Percentiles rank a stretch among this genome's conserved stretches.
These are phyloP conservation scores for Cordyceps sp. DNA, from an alignment of 2,329 filamentous ascomycete genomes.

Conservation along the genomic window DNA sequence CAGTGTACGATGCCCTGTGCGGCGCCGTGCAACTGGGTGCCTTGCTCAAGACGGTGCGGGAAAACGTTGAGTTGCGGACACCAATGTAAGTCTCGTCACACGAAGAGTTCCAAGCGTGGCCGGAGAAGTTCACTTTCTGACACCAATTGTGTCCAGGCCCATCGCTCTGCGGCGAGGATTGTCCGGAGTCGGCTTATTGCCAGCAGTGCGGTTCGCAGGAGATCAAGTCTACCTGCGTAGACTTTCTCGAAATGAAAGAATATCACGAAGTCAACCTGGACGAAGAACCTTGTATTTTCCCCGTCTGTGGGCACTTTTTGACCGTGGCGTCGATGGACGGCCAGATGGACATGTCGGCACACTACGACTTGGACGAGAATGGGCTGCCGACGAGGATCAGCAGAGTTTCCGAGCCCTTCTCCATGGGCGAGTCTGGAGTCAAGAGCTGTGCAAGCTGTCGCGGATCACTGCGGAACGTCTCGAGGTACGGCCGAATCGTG, in stretches of 20 bases:
- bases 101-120: too few relatives aligned
- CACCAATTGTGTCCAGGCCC: constrained; percentile 17
- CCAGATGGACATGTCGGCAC: constrained; percentile 32
- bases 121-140: background rate
- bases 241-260: constrained; percentile 34
- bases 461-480: constrained; percentile 36
- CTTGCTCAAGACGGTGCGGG: constrained; percentile 44
- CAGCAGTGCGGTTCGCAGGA: constrained; percentile 32
- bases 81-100: constrained; percentile 23
- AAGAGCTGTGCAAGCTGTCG: constrained; percentile 43
- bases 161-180: constrained; percentile 46
- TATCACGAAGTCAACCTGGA: constrained; percentile 43
- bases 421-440: constrained; percentile 21
- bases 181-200: constrained; percentile 35
- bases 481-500: constrained; percentile 45
- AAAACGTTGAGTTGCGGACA: constrained; percentile 39
- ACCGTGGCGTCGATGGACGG: constrained; percentile 45
- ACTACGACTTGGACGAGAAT: constrained; percentile 26
- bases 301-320: constrained; percentile 45
- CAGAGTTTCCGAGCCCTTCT: constrained; percentile 28
- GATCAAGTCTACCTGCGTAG: constrained; percentile 31
- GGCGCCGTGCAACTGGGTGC: constrained; percentile 49
- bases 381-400: constrained; percentile 16
- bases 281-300: constrained; percentile 43
- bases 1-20: constrained; percentile 41